Evolutionary conservation across 1,139 yeast species (phyloP), one percentile per base, ranked within the genome.

Genomic region (Zygosaccharomyces pseudobailii): DNA sequence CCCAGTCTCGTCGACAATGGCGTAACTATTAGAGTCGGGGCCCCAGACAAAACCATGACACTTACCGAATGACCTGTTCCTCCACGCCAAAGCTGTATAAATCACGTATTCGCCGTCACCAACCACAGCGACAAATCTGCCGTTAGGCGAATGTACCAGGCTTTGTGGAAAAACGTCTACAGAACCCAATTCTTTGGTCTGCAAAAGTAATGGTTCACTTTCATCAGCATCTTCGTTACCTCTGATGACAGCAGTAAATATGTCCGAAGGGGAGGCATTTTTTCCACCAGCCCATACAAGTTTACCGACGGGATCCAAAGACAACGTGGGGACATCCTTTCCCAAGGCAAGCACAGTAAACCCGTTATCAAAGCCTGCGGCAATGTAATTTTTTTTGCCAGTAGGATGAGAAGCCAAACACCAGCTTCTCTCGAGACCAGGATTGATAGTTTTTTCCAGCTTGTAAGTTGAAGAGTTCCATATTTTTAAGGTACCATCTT

Each of bases 51-150:
- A 89, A 63, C 89, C 97, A 50, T 82, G 72, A 13, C 96, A 97
- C 49, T 81, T 78, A 54, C 97, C 98, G 67, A 87, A 92, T 43
- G 90, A 79, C 71, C 89, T 92, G 58, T 94, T 89, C 72, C 98
- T 82, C 98, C 98, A 92, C 1, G 97, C 97, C 62, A 94, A 78
- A 1, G 98, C 94, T 6, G 97, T 89, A 71, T 92, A 94, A 48
- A 94, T 84, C 60, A 92, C 88, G 67, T 88, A 92, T 70, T 92
- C 98, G 51, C 97, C 97, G 71, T 94, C 98, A 63, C 99, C 99
- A 48, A 94, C 86, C 41, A 92, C 97, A 23, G 97, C 86, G 35
- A 90, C 97, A 66, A 87, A 92, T 69, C 97, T 82, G 51, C 99
- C 99, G 65, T 94, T 92, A 53, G 97, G 97, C 35, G 97, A 90